Conservation (phyloP, 2,329 filamentous ascomycete genomes). For the Didymella pinodella region DNA sequence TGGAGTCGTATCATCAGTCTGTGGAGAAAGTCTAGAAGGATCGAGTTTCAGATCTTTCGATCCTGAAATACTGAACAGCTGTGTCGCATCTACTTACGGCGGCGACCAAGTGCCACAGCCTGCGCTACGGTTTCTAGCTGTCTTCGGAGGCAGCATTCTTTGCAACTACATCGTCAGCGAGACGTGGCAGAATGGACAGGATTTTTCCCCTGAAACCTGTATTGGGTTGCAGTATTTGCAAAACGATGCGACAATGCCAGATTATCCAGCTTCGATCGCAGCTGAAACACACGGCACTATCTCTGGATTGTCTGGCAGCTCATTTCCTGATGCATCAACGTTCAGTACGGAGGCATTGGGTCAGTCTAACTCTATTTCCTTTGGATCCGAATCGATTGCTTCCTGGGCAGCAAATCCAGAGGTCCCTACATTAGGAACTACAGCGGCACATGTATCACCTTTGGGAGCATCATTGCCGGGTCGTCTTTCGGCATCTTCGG, state of each 20-base stretch:
- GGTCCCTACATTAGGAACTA: neutral
- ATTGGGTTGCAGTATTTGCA: neutral
- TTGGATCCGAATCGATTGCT: too few relatives aligned
- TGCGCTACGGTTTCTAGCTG: neutral
- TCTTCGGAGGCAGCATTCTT: conserved; percentile 8
- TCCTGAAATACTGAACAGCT: neutral
- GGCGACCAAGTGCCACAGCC: neutral
- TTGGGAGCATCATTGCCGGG: neutral
- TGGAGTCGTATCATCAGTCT: conserved; percentile 8
- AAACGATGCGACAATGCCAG: neutral
- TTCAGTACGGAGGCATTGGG: neutral
- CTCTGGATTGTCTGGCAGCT: neutral
- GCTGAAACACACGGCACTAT: neutral
- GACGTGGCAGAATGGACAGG: conserved; percentile 1
- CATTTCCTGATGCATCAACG: neutral
- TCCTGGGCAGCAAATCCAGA: too few relatives aligned
- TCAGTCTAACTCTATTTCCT: neutral
- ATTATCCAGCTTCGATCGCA: neutral
- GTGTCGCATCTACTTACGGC: conserved; percentile 4
- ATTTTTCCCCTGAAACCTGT: neutral
- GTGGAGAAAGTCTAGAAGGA: neutral
- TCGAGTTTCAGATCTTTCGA: neutral
- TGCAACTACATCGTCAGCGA: conserved; percentile 12
- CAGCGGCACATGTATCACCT: neutral
- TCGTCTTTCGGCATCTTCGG: neutral